Evolutionary conservation across 208 protist species (phyloP), one percentile per base, ranked within the genome.

Genomic region (Leishmania amazonensis): DNA sequence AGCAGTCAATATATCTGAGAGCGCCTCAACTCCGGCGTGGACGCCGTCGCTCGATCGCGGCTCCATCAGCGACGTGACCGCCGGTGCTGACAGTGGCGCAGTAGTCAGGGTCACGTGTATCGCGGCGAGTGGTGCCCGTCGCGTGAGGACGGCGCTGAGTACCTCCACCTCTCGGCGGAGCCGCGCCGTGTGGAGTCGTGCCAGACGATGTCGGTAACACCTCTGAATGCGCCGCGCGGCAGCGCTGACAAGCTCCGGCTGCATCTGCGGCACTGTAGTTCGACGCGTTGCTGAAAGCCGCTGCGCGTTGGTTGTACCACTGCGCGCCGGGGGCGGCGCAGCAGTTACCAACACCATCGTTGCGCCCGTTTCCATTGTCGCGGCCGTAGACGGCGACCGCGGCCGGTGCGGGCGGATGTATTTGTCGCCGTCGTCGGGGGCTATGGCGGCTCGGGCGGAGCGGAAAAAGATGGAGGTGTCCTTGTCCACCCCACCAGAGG

Each of bases 81-180:
- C 42, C 6, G 9, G 13, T 19, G 21, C 40, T 42, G 74, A 47
- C 9, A 31, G 15, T 40, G 53, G 38, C 35, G 24, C 24, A 11
- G 75, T 5, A 42, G 40, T 65, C 21, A 86, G 65, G 19, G 65
- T 80, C 0, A 72, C 40, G 28, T 75, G 83, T 21, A 86, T 54
- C 38, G 78, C 72, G 9, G 57, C 71, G 28, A 86, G 75, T 58
- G 78, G 75, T 24, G 83, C 83, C 35, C 78, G 78, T 3, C 78
- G 31, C 17, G 83, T 83, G 19, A 86, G 67, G 42, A 86, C 83
- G 6, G 83, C 73, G 19, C 74, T 73, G 65, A 82, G 75, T 54
- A 86, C 79, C 64, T 60, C 74, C 78, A 73, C 83, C 57, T 86
- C 78, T 49, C 65, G 78, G 9, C 45, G 17, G 38, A 82, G 75